phyloP scores from a whole-genome alignment of 306 rosid genomes.

The Fragaria iinumae region DNA sequence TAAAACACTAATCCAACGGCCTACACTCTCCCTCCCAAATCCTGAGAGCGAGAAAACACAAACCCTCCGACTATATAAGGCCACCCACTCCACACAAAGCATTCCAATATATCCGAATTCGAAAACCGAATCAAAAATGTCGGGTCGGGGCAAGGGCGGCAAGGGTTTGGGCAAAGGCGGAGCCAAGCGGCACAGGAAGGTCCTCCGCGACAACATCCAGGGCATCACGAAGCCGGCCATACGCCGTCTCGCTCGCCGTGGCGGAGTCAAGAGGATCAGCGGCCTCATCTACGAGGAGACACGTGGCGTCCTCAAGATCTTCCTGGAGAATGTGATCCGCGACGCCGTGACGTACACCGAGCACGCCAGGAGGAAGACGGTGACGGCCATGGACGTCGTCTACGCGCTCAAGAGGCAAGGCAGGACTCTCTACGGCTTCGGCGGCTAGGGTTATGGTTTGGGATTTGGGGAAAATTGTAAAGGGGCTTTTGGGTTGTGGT shows the following conservation, averaged over 20 bases:
- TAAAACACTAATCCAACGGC: not conserved
- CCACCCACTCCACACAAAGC: not conserved
- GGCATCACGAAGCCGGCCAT: constrained; percentile 43
- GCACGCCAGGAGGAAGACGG: constrained; percentile 50
- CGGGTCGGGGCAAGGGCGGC: constrained; percentile 56
- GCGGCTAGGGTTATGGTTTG: constrained; percentile 29
- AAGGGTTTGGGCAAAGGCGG: constrained; percentile 58
- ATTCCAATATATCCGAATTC: not conserved
- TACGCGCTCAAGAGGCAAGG: constrained; percentile 50
- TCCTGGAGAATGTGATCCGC: constrained; percentile 35
- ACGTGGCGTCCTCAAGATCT: constrained; percentile 41
- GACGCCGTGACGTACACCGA: constrained; percentile 44
- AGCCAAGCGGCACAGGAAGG: constrained; percentile 49
- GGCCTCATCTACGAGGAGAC: constrained; percentile 49
- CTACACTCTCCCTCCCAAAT: not conserved
- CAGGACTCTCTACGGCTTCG: constrained; percentile 45
- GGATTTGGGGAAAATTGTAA: not conserved
- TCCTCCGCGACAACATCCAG: constrained; percentile 30
- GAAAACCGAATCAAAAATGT: constrained; percentile 20
- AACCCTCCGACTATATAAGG: not conserved
- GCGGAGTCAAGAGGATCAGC: constrained; percentile 44
- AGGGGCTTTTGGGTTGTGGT: not conserved
- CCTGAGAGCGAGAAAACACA: not conserved
- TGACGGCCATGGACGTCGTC: constrained; percentile 51
- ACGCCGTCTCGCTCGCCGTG: constrained; percentile 41